Evolutionary conservation across 106 monocot species (phyloP), one percentile per base, ranked within the genome.

Genomic region (Dactylorhiza incarnata): DNA sequence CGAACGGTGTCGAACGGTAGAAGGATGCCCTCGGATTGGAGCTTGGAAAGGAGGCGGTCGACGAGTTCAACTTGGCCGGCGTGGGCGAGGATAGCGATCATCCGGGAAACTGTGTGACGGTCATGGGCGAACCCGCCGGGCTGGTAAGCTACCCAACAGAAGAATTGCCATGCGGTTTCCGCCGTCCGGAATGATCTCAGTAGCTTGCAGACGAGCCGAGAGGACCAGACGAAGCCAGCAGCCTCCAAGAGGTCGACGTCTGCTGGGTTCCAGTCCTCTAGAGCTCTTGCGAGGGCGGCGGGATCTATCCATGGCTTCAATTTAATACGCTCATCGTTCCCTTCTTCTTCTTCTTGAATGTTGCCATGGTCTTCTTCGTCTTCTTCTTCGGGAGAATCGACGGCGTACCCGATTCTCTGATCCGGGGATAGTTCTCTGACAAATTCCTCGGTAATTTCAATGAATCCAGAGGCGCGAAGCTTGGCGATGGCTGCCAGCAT

Each of bases 301-400:
- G 96, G 93, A 43, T 96, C 93, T 68, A 96, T 45, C 96, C 96
- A 96, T 15, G 83, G 86, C 78, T 91, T 93, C 79, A 96, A 73
- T 11, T 52, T 74, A 10, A 74, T 74, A 20, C 29, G 63, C 0
- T 68, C 78, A 19, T 58, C 20, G 48, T 44, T 59, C 15, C 58
- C 73, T 2, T 48, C 62, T 4, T 74, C 76, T 48, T 76, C 84
- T 10, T 43, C 72, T 14, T 77, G n/a, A n/a, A n/a, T n/a, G n/a
- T n/a, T n/a, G n/a, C n/a, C n/a, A n/a, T n/a, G 73, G 7, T 84
- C 83, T 37, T 77, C 84, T n/a, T 45, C 47, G 11, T 56, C 66
- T 0, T 72, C 83, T 20, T 68, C 82, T 13, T 72, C 78, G 0
- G 9, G 78, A 24, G 75, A 55, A 4, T 70, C 82, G 7, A 80